These are phyloP conservation scores for Drechslerella dactyloides DNA, from an alignment of 2,329 filamentous ascomycete species.

Conservation along the genomic window DNA sequence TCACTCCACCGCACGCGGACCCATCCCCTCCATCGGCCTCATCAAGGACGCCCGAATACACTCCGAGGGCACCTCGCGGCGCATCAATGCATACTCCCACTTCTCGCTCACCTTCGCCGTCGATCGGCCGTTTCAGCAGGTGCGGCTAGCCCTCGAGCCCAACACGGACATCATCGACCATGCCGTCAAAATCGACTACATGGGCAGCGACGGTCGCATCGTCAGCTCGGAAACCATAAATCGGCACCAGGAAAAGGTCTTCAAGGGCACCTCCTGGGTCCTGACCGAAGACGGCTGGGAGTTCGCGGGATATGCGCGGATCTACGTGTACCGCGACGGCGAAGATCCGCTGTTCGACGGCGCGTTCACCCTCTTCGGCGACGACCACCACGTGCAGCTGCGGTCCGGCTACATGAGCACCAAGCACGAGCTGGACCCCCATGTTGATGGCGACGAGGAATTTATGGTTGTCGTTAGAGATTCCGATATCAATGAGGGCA, in stretches of 20 bases:
- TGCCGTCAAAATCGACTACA: constrained; percentile 74
- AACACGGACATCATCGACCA: constrained; percentile 88
- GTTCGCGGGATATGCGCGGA: constrained; percentile 83
- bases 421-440: constrained; percentile 73
- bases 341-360: constrained; percentile 83
- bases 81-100: constrained; percentile 77
- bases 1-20: constrained; percentile 76
- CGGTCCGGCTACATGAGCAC: constrained; percentile 75
- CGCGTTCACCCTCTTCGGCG: constrained; percentile 77
- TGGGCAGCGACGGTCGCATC: constrained; percentile 74
- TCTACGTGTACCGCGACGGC: constrained; percentile 79
- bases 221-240: constrained; percentile 71
- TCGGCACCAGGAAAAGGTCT: constrained; percentile 78
- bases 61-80: constrained; percentile 70
- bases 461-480: constrained; percentile 92
- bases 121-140: constrained; percentile 69
- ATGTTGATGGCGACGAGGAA: constrained; percentile 68
- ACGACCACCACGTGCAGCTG: constrained; percentile 86
- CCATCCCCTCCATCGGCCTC: constrained; percentile 74
- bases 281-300: constrained; percentile 73
- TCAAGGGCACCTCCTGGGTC: constrained; percentile 78
- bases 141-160: constrained; percentile 82
- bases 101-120: constrained; percentile 87
- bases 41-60: constrained; percentile 78
- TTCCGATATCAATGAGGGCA: constrained; percentile 71